A percentile compares a stretch with the other conserved stretches of the same genome.
Conservation (phyloP, 108 stramenopile genomes). For the Pseudonitzschia multiseries region DNA sequence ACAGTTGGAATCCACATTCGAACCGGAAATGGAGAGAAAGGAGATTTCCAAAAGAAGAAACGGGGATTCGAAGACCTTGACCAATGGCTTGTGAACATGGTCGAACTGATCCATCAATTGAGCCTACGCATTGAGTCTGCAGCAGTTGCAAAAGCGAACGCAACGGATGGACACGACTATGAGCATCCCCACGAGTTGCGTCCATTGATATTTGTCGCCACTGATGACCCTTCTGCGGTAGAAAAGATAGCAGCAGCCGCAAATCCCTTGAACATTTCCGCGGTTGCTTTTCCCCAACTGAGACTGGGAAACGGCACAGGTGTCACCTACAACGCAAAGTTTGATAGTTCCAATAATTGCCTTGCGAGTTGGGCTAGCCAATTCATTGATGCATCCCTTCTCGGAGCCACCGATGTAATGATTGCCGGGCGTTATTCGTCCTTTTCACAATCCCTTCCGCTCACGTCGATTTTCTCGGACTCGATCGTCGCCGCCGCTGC, state of each 20-base stretch:
- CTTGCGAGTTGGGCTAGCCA: constrained; percentile 21
- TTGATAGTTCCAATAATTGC: constrained; percentile 1
- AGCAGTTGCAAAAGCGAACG: neutral
- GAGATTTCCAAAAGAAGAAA: constrained; percentile 38
- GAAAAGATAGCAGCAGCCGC: neutral
- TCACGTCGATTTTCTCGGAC: neutral
- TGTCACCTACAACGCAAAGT: neutral
- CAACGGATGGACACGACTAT: neutral
- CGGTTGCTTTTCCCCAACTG: neutral
- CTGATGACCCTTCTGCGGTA: neutral
- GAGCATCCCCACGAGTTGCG: neutral
- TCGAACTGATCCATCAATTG: neutral
- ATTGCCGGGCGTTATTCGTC: constrained; percentile 41
- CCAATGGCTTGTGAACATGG: neutral
- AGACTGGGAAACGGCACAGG: neutral
- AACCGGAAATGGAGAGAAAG: constrained; percentile 56
- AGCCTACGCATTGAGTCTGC: neutral
- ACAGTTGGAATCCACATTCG: constrained; percentile 50
- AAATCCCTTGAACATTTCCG: neutral
- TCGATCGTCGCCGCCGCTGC: neutral
- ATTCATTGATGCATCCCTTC: constrained; percentile 45
- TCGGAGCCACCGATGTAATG: constrained; percentile 46
- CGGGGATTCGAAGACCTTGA: constrained; percentile 27
- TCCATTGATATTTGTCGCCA: constrained; percentile 56
- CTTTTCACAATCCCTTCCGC: constrained; percentile 58